phyloP scores from a whole-genome alignment of 148 eudicot genomes.

The Gaultheria prostrata region DNA sequence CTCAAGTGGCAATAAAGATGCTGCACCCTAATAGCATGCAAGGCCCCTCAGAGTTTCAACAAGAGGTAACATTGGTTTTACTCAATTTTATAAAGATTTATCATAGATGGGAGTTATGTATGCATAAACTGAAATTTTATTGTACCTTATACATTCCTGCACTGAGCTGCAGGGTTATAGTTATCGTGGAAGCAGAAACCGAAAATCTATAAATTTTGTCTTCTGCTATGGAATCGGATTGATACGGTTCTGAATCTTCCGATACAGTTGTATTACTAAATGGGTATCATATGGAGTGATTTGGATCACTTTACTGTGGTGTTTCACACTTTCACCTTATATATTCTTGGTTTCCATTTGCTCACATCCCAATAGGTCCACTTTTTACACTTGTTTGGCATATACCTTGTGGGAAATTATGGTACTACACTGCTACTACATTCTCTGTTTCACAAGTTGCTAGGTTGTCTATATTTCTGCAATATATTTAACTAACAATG shows the following conservation, averaged over 20 bases:
- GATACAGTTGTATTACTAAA: neutral
- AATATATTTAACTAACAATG: neutral
- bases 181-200: neutral
- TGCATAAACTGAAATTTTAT: neutral
- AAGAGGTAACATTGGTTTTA: conserved; percentile 55
- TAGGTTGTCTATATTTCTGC: neutral
- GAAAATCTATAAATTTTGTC: neutral
- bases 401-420: neutral
- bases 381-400: neutral
- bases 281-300: neutral
- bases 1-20: conserved; percentile 77
- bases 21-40: conserved; percentile 55
- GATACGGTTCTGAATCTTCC: neutral
- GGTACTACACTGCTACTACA: neutral
- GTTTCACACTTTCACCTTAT: neutral
- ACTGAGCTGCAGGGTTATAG: neutral
- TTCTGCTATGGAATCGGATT: neutral
- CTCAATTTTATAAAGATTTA: too few relatives aligned
- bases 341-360: neutral
- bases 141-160: neutral
- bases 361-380: neutral
- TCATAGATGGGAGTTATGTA: neutral
- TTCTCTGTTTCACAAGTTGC: neutral
- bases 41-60: conserved; percentile 69
- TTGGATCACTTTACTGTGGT: neutral